These are phyloP conservation scores for Exophiala bonariae DNA, from an alignment of 2,329 filamentous ascomycete species.

Conservation along the genomic window DNA sequence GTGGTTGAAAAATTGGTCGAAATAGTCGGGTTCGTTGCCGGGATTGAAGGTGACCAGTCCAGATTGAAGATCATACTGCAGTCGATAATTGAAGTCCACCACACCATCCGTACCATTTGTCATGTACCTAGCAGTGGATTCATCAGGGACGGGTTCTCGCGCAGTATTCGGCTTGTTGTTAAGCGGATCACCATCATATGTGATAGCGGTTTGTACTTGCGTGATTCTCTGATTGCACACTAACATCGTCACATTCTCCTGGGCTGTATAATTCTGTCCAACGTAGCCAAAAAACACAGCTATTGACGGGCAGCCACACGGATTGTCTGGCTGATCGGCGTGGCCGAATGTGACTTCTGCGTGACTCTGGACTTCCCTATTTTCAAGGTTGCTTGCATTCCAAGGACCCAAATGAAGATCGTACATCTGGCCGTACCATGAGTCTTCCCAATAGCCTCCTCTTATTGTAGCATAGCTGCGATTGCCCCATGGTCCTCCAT, in stretches of 20 bases:
- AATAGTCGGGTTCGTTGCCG: background rate
- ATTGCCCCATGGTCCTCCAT: too few relatives aligned
- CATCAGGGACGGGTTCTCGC: background rate
- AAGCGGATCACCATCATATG: background rate
- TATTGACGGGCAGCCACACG: constrained; percentile 1
- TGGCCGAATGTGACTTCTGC: background rate
- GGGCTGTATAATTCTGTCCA: background rate
- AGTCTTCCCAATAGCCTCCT: too few relatives aligned
- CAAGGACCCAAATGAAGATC: background rate
- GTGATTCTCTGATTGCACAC: background rate
- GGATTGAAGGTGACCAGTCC: background rate
- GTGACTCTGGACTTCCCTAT: background rate
- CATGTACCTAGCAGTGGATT: background rate
- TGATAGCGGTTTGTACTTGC: background rate
- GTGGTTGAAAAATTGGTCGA: constrained; percentile 13
- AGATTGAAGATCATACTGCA: background rate
- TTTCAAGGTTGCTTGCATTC: background rate
- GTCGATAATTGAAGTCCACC: background rate
- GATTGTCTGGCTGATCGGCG: too few relatives aligned
- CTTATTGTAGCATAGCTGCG: too few relatives aligned
- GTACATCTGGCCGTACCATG: too few relatives aligned
- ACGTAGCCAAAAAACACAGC: background rate
- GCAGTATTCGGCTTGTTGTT: background rate
- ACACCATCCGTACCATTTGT: background rate
- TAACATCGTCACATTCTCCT: background rate